Evolutionary conservation across 1,139 yeast genomes (phyloP).

Genomic region (Petasospora fabianii): DNA sequence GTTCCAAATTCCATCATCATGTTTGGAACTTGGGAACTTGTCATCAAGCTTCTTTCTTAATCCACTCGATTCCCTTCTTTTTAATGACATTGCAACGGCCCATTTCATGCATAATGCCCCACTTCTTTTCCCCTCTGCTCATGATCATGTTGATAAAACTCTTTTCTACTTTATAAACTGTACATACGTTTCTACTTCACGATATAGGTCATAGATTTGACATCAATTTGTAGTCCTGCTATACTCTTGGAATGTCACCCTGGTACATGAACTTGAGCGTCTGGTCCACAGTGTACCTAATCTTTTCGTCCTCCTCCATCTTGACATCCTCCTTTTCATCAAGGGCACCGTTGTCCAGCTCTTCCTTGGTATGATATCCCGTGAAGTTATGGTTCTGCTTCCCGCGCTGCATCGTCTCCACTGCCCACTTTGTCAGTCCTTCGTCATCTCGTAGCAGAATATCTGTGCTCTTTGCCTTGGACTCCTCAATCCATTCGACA

Average conservation of each 20-base stretch:
- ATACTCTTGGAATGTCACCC: slow-evolving; percentile 32
- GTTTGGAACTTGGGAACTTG: slow-evolving; percentile 99
- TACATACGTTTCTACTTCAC: neutral
- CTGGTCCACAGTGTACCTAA: slow-evolving; percentile 32
- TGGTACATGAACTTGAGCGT: slow-evolving; percentile 39
- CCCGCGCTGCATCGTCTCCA: slow-evolving; percentile 46
- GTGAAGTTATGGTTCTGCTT: slow-evolving; percentile 57
- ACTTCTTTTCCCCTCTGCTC: neutral
- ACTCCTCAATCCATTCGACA: slow-evolving; percentile 74
- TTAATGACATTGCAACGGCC: neutral
- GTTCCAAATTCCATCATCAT: slow-evolving; percentile 97
- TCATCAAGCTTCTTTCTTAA: slow-evolving; percentile 62
- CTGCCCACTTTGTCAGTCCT: slow-evolving; percentile 62
- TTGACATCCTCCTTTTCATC: slow-evolving; percentile 8
- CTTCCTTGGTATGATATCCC: slow-evolving; percentile 55
- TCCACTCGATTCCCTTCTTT: no score
- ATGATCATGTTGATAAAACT: neutral
- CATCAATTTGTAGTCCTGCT: slow-evolving; percentile 1
- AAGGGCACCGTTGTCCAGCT: slow-evolving; percentile 41
- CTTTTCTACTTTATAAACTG: slow-evolving; percentile 1
- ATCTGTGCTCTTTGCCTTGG: slow-evolving; percentile 40
- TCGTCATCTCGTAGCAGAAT: slow-evolving; percentile 41
- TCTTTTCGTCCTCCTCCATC: slow-evolving; percentile 22
- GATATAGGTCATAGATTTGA: neutral
- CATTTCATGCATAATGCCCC: neutral